phyloP scores from a whole-genome alignment of 805 yeast species.

The Blastobotrys americana region DNA sequence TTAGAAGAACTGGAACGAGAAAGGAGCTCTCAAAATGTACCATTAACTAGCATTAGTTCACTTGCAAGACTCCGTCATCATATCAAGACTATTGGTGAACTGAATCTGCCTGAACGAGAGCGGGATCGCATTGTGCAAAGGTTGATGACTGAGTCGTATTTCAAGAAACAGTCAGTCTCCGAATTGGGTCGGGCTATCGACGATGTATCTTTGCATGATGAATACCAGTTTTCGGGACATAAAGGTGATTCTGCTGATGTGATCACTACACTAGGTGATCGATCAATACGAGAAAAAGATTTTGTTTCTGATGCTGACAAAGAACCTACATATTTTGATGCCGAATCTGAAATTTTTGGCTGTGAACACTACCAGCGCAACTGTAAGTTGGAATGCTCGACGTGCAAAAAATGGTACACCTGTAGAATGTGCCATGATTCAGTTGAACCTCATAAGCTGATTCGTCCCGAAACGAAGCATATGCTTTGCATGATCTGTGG shows the following conservation, averaged over 20 bases:
- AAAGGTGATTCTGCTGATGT: background rate
- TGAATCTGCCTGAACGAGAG: slow-evolving; percentile 29
- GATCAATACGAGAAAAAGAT: slow-evolving; percentile 5
- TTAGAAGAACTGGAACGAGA: slow-evolving; percentile 2
- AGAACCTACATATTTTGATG: slow-evolving; percentile 46
- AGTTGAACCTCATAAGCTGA: slow-evolving; percentile 49
- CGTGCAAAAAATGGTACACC: slow-evolving; percentile 65
- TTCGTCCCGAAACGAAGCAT: slow-evolving; percentile 52
- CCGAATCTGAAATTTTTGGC: slow-evolving; percentile 45
- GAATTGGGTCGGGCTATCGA: background rate
- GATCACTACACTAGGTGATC: too few relatives aligned
- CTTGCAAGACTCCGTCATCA: slow-evolving; percentile 4
- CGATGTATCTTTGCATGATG: background rate
- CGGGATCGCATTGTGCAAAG: slow-evolving; percentile 30
- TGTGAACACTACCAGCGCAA: slow-evolving; percentile 78
- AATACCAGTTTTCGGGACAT: background rate
- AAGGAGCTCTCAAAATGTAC: background rate
- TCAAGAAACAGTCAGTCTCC: slow-evolving; percentile 6
- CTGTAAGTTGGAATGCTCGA: slow-evolving; percentile 76
- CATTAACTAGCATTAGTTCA: background rate
- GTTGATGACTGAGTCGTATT: slow-evolving; percentile 32
- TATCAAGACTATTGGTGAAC: slow-evolving; percentile 26
- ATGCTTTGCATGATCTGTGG: slow-evolving; percentile 77
- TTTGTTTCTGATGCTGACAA: slow-evolving; percentile 11
- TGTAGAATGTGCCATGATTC: slow-evolving; percentile 84